Evolutionary conservation across 2,329 filamentous ascomycete genomes (phyloP).

Genomic region (Fusarium nisikadoi): DNA sequence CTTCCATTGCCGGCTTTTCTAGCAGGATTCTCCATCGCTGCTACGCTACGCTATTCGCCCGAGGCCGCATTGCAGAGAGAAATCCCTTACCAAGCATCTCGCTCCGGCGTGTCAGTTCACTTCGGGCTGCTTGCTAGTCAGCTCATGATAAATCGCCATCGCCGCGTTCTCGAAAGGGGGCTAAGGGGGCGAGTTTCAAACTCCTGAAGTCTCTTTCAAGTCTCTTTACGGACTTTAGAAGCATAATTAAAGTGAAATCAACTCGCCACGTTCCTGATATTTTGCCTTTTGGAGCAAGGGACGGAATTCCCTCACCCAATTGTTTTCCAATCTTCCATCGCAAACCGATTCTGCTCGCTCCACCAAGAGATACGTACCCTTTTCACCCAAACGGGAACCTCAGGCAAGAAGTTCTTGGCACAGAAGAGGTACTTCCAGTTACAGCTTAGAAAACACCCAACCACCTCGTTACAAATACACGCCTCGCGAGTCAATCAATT

Average conservation of each 20-base stretch:
- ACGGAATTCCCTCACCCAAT: conserved; percentile 17
- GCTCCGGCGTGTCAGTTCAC: conserved; percentile 34
- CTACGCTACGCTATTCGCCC: conserved; percentile 37
- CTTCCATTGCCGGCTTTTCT: conserved; percentile 39
- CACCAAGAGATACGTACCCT: conserved; percentile 22
- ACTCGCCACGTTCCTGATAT: conserved; percentile 29
- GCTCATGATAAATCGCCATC: conserved; percentile 42
- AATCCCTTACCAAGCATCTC: conserved; percentile 42
- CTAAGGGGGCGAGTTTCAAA: conserved; percentile 34
- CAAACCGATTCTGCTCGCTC: conserved; percentile 9
- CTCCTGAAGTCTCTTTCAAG: conserved; percentile 2
- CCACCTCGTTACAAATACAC: conserved; percentile 38
- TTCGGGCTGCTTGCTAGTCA: conserved; percentile 38
- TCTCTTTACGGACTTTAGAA: conserved; percentile 4
- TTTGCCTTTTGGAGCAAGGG: conserved; percentile 29
- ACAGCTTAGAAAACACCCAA: conserved; percentile 32
- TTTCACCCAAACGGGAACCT: conserved; percentile 1
- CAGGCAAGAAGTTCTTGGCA: conserved; percentile 33
- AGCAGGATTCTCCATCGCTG: conserved; percentile 27
- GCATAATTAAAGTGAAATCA: conserved; percentile 19
- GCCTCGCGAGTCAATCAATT: conserved; percentile 37
- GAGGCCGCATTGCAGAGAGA: not conserved
- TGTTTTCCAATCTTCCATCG: conserved; percentile 1
- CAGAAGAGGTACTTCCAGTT: conserved; percentile 9
- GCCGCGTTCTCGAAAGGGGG: conserved; percentile 34